A percentile compares a stretch with the other conserved stretches of the same genome.
Conservation (phyloP, 2,329 filamentous ascomycete species). For the Stagonosporopsis cucurbitacearum region DNA sequence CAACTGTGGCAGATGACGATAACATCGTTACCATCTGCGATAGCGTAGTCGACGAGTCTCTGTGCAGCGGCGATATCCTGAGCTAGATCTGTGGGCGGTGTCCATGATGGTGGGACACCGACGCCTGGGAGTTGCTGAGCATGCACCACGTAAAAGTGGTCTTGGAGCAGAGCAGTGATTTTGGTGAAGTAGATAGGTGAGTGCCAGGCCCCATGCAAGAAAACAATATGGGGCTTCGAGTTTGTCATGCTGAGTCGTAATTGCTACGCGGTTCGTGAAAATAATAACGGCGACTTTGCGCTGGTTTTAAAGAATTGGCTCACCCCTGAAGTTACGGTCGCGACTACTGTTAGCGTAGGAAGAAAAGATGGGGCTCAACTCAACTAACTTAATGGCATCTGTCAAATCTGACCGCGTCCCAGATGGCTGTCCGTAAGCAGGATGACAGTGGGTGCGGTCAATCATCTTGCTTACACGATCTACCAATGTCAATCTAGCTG, state of each 20-base stretch:
- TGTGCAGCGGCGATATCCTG: conserved; percentile 46
- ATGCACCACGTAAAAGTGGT: conserved; percentile 39
- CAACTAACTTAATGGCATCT: not conserved
- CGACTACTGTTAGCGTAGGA: not conserved
- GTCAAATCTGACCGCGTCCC: not conserved
- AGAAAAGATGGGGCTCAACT: too few species aligned
- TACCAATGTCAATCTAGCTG: not conserved
- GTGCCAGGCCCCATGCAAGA: conserved; percentile 50
- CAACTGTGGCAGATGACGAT: conserved; percentile 55
- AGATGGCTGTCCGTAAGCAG: not conserved
- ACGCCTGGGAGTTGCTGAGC: conserved; percentile 39
- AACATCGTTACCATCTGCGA: conserved; percentile 50
- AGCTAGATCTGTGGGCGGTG: conserved; percentile 35
- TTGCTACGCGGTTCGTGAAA: too few species aligned
- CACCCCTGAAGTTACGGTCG: not conserved
- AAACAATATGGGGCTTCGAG: conserved; percentile 44
- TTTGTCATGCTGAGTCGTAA: conserved; percentile 17
- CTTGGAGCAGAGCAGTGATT: conserved; percentile 38
- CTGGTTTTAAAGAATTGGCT: too few species aligned
- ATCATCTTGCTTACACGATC: not conserved
- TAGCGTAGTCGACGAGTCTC: conserved; percentile 43
- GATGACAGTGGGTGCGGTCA: not conserved
- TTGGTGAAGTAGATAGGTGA: conserved; percentile 34
- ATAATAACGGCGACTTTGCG: not conserved
- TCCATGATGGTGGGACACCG: conserved; percentile 23